A percentile compares a stretch with the other conserved stretches of the same genome.
Evolutionary conservation across 192 early-diverging fungal genomes (phyloP).

Genomic region (Backusella mclennaniae): DNA sequence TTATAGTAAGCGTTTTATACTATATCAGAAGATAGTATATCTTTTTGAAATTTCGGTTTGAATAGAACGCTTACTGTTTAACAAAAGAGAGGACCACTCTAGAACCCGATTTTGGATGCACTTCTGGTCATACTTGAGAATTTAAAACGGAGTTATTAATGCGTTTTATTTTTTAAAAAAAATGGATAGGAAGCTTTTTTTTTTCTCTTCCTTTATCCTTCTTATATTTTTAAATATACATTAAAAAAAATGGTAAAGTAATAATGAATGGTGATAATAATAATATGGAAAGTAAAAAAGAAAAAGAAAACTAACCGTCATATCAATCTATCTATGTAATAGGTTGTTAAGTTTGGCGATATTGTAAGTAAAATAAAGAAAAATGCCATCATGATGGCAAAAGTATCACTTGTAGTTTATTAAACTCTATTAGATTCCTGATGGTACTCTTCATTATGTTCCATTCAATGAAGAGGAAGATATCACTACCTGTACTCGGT

Average conservation of each 20-base stretch:
- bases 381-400: background rate
- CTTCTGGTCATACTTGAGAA: no score
- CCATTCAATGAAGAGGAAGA: conserved; percentile 29
- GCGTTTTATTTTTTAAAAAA: no score
- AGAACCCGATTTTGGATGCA: no score
- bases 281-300: background rate
- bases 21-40: no score
- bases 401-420: background rate
- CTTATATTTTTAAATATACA: background rate
- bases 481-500: conserved; percentile 34
- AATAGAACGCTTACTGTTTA: no score
- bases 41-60: no score
- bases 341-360: background rate
- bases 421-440: conserved; percentile 22
- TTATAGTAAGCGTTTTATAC: background rate
- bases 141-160: no score
- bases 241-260: background rate
- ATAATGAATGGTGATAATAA: background rate
- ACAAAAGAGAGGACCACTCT: no score
- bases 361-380: background rate
- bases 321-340: background rate
- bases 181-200: background rate
- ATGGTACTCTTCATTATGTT: conserved; percentile 23
- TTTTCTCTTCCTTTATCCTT: background rate
- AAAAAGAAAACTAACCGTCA: background rate